These are phyloP conservation scores for Ustilago crameri DNA, from an alignment of 1,284 basidiomycete species.

Conservation along the genomic window DNA sequence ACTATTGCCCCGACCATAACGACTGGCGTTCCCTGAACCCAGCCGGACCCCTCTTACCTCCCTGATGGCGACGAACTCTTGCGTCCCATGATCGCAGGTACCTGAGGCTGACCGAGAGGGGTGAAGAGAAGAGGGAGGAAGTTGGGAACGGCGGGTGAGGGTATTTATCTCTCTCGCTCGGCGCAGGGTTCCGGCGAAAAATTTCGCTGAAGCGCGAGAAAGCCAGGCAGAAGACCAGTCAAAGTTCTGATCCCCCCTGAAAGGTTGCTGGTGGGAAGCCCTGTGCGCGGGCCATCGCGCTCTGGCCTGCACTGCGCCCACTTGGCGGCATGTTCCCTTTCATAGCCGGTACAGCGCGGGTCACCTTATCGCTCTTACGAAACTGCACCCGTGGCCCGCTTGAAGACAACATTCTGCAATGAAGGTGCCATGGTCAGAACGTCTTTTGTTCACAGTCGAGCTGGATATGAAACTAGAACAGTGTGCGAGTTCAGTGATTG, in stretches of 20 bases:
- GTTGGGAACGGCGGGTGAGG: constrained; percentile 1
- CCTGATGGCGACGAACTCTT: constrained; percentile 6
- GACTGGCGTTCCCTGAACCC: constrained; percentile 5
- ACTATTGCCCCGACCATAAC: not conserved
- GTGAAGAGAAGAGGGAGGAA: constrained; percentile 15
- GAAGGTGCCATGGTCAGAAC: too few relatives aligned
- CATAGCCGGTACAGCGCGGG: not conserved
- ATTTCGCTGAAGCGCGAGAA: not conserved
- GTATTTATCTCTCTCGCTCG: constrained; percentile 23
- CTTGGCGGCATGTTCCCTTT: not conserved
- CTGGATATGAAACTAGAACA: too few relatives aligned
- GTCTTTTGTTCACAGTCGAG: too few relatives aligned
- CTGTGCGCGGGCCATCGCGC: too few relatives aligned
- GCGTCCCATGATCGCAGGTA: not conserved
- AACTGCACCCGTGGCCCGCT: too few relatives aligned
- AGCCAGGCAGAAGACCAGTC: constrained; percentile 1
- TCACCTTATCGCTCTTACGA: not conserved
- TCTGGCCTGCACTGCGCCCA: too few relatives aligned
- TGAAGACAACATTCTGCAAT: too few relatives aligned
- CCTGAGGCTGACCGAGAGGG: constrained; percentile 16
- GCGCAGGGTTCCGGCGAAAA: not conserved
- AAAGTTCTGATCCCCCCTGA: too few relatives aligned
- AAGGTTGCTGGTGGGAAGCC: too few relatives aligned
- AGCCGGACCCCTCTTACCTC: constrained; percentile 35
- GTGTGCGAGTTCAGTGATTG: not conserved